Percentiles rank a stretch among this genome's conserved stretches.
Evolutionary conservation across 2,329 filamentous ascomycete species (phyloP).

Genomic region (Fusarium keratoplasticum): DNA sequence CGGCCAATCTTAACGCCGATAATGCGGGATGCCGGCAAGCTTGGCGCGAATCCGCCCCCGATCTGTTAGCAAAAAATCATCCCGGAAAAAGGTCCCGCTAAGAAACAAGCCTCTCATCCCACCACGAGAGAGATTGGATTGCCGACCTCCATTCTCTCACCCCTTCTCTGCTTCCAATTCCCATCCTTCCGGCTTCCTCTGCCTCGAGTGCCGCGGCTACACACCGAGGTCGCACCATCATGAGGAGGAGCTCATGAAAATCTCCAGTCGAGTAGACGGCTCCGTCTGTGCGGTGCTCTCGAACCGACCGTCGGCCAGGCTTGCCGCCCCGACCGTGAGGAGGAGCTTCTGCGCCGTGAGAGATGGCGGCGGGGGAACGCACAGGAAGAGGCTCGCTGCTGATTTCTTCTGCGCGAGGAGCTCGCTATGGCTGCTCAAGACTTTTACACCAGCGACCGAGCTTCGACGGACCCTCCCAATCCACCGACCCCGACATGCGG

Average conservation of each 20-base stretch:
- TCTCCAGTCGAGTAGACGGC: constrained; percentile 68
- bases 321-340: constrained; percentile 41
- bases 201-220: constrained; percentile 22
- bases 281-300: constrained; percentile 68
- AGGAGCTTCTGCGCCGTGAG: constrained; percentile 41
- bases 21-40: constrained; percentile 31
- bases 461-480: constrained; percentile 26
- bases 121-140: constrained; percentile 38
- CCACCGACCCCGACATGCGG: constrained; percentile 33
- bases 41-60: constrained; percentile 35
- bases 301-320: constrained; percentile 54
- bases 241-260: constrained; percentile 71
- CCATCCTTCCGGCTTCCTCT: not conserved
- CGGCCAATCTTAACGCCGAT: constrained; percentile 48
- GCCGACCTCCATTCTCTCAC: constrained; percentile 34
- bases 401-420: constrained; percentile 48
- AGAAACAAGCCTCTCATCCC: constrained; percentile 33
- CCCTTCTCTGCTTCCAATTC: not conserved
- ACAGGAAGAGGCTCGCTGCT: constrained; percentile 10
- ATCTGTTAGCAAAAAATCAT: constrained; percentile 40
- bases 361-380: constrained; percentile 31
- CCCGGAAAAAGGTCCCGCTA: constrained; percentile 37
- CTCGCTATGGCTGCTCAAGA: constrained; percentile 56
- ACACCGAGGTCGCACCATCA: constrained; percentile 48
- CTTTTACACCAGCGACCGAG: constrained; percentile 49